Evolutionary conservation across 2,329 filamentous ascomycete species (phyloP), one percentile per base, ranked within the genome.

Genomic region (Scolecobasidium constrictum): DNA sequence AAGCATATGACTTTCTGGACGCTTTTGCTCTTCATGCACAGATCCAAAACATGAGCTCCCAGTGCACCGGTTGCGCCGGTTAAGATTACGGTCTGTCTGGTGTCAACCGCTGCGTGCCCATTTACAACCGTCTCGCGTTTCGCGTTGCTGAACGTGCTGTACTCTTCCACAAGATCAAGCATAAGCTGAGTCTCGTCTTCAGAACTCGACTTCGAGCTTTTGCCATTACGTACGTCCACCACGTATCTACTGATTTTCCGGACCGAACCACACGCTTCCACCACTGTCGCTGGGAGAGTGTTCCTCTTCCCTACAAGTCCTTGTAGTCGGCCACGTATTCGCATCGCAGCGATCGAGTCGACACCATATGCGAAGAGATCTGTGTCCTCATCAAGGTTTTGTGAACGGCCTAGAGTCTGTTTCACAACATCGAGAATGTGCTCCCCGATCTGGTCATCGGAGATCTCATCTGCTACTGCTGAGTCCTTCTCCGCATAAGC

Each of bases 1-100:
- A 77, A 62, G 42, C 68, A 70, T 60, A 71, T 75, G 2, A 78
- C 58, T 5, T 59, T 59, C 2, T 51, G 43, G 4, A 64, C 56
- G 20, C 52, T 45, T 5, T 50, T 40, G 1, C 52, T 52, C 9
- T 34, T 44, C 16, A 58, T 51, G 4, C 65, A 49, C 22, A 61
- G 54, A 1, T 56, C 49, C 2, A 77, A 63, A 1, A 80, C 61
- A 49, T 81, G 77, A 0, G 74, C 67, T 2, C 80, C 80, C 0
- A 83, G 64, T 2, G 77, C 78, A 1, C 80, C 80, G 0, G 80
- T 83, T 1, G 72, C 71, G 2, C 80, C 80, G 0, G 79, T 83
- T 9, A 45, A 28, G n/a, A n/a, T n/a, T n/a, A n/a, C n/a, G n/a
- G n/a, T n/a, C n/a, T n/a, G n/a, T n/a, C n/a, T n/a, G n/a, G n/a